Percentiles rank a stretch among this genome's conserved stretches.
Conservation (phyloP, 176 grass and related monocot genomes). For the Oropetium thomaeum region DNA sequence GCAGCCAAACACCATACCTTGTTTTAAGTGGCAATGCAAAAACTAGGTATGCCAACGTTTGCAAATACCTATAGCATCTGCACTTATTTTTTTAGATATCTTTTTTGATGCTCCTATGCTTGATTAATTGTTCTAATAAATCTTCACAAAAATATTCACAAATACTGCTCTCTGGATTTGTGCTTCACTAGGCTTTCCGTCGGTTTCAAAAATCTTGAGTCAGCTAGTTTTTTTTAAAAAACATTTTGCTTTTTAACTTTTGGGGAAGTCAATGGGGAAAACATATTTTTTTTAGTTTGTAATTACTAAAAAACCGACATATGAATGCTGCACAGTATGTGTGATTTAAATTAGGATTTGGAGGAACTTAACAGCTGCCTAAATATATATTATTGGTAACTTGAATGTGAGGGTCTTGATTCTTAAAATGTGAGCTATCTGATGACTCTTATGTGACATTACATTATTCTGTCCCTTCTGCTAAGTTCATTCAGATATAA, state of each 20-base stretch:
- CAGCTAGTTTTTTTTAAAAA: not conserved
- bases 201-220: not conserved
- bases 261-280: not conserved
- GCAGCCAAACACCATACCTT: conserved; percentile 71
- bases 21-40: conserved; percentile 82
- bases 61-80: not conserved
- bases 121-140: not conserved
- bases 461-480: not conserved
- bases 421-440: not conserved
- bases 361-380: not conserved
- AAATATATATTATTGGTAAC: not conserved
- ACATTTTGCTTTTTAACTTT: not conserved
- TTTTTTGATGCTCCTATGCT: not conserved
- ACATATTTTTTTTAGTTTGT: not conserved
- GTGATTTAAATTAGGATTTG: not conserved
- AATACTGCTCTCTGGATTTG: not conserved
- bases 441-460: not conserved
- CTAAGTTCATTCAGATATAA: not conserved
- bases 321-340: not conserved
- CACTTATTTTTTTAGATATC: conserved; percentile 3
- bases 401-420: not conserved
- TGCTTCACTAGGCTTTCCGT: conserved; percentile 10
- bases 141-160: not conserved
- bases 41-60: conserved; percentile 59
- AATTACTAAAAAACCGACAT: not conserved